Evolutionary conservation across 2,329 filamentous ascomycete genomes (phyloP).

Genomic region (Pseudovirgaria hyperparasitica): DNA sequence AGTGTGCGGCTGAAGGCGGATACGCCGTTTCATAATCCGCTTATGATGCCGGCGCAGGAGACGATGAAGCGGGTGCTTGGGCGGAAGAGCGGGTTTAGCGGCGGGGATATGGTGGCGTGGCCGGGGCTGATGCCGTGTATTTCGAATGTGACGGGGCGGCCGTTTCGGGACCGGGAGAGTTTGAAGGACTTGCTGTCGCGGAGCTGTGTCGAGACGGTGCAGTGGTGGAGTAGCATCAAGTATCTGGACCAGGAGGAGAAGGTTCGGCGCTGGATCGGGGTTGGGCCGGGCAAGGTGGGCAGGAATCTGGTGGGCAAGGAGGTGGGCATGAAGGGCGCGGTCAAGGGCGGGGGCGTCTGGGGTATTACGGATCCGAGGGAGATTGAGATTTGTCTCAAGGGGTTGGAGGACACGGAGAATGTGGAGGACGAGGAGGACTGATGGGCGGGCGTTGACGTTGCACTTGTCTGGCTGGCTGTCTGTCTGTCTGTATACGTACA

Average conservation of each 20-base stretch:
- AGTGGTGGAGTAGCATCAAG: conserved; percentile 87
- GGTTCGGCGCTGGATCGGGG: conserved; percentile 76
- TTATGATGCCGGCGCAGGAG: conserved; percentile 75
- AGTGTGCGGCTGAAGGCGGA: conserved; percentile 79
- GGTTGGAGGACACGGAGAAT: conserved; percentile 33
- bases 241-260: conserved; percentile 76
- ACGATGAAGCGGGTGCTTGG: conserved; percentile 60
- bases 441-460: conserved; percentile 1
- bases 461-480: too few relatives aligned
- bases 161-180: conserved; percentile 60
- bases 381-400: conserved; percentile 32
- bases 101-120: conserved; percentile 57
- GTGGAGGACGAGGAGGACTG: conserved; percentile 20
- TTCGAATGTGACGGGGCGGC: conserved; percentile 72
- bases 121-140: conserved; percentile 66
- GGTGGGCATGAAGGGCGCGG: conserved; percentile 71
- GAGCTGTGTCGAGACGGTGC: conserved; percentile 81
- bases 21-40: conserved; percentile 79
- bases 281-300: conserved; percentile 88
- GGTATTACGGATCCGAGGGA: conserved; percentile 66
- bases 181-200: conserved; percentile 68
- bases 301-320: conserved; percentile 91
- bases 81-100: conserved; percentile 40
- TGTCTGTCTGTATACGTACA: background rate
- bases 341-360: conserved; percentile 89